These are phyloP conservation scores for Aspergillus tubingensis DNA, from an alignment of 2,329 filamentous ascomycete genomes.

Conservation along the genomic window DNA sequence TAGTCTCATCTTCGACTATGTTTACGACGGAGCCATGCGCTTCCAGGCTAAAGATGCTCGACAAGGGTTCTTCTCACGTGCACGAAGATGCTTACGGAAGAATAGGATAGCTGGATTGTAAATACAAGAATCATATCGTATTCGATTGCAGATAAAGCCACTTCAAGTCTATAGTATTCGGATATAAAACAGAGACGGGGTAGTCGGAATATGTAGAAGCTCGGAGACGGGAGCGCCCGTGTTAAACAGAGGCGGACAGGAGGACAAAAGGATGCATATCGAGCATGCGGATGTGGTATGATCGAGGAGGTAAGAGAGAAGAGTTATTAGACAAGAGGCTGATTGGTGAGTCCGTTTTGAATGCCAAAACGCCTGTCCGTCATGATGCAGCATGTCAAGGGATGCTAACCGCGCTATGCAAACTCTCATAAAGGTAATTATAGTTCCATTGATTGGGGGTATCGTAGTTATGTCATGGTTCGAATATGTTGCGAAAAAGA, in stretches of 20 bases:
- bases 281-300: constrained; percentile 5
- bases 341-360: constrained; percentile 17
- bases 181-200: not conserved
- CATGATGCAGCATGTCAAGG: constrained; percentile 38
- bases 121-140: not conserved
- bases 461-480: constrained; percentile 36
- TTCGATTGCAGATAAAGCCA: constrained; percentile 1
- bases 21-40: not conserved
- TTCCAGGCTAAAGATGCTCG: not conserved
- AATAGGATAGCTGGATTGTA: not conserved
- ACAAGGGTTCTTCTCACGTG: not conserved
- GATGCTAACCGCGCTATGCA: constrained; percentile 45
- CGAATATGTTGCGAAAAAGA: constrained; percentile 21
- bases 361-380: constrained; percentile 38
- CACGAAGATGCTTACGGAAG: not conserved
- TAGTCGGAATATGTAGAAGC: not conserved
- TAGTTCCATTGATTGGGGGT: constrained; percentile 38
- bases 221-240: not conserved
- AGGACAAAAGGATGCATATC: not conserved
- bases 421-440: constrained; percentile 30
- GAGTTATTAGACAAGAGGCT: constrained; percentile 3
- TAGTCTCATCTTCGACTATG: not conserved
- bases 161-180: not conserved
- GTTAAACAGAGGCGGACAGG: not conserved
- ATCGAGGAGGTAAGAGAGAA: constrained; percentile 5